Evolutionary conservation across 768 basidiomycete species (phyloP).

Genomic region (Galerina marginata): DNA sequence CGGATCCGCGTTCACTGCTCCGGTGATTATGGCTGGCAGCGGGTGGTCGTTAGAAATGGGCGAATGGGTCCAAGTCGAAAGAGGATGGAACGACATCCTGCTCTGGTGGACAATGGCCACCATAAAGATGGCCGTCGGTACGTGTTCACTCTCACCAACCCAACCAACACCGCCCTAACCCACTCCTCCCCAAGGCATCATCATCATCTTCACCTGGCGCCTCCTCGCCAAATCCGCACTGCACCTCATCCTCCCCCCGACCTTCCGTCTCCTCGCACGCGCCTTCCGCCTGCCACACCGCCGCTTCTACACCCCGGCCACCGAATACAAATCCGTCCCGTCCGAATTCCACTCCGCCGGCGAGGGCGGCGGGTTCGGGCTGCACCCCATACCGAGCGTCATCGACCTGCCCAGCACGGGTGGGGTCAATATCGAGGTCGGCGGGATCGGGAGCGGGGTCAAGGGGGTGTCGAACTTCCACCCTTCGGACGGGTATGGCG

Average conservation of each 20-base stretch:
- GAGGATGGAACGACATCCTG: constrained; percentile 43
- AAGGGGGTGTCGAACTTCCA: constrained; percentile 24
- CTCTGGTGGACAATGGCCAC: constrained; percentile 54
- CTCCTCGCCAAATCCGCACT: constrained; percentile 80
- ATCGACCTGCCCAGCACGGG: constrained; percentile 73
- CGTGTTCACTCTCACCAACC: constrained; percentile 13
- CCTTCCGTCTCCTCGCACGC: constrained; percentile 77
- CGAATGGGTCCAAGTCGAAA: constrained; percentile 40
- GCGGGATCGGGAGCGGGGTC: constrained; percentile 47
- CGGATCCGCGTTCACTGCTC: constrained; percentile 30
- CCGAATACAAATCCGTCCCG: constrained; percentile 80
- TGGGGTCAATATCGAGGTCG: constrained; percentile 49
- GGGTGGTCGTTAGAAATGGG: constrained; percentile 43
- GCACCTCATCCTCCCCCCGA: constrained; percentile 79
- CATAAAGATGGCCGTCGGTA: constrained; percentile 52
- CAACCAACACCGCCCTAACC: background rate
- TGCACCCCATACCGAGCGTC: constrained; percentile 83
- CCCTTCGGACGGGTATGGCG: constrained; percentile 37
- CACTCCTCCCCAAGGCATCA: constrained; percentile 55
- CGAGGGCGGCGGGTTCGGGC: constrained; percentile 44
- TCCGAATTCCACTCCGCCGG: constrained; percentile 48
- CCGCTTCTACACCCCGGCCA: constrained; percentile 89
- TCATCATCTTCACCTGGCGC: constrained; percentile 87
- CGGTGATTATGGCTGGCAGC: constrained; percentile 62
- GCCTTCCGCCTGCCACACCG: constrained; percentile 79